These are phyloP conservation scores for Plasmodium knowlesi DNA, from an alignment of 169 alveolate species.

Conservation along the genomic window DNA sequence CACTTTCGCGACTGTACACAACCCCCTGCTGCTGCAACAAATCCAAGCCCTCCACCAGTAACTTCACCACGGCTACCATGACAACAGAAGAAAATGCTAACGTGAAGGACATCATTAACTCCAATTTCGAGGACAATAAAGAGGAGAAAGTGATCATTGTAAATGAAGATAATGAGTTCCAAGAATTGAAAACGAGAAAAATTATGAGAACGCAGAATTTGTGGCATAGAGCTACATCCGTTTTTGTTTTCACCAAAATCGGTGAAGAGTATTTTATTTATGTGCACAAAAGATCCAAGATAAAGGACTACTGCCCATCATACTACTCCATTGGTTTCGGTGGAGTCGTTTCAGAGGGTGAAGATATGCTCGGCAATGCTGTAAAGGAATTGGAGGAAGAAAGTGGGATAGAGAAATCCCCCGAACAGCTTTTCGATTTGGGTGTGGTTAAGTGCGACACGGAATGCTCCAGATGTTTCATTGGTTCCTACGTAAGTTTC, in stretches of 20 bases:
- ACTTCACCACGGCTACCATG: background rate
- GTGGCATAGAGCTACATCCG: conserved; percentile 82
- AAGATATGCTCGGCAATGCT: conserved; percentile 75
- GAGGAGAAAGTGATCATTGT: conserved; percentile 54
- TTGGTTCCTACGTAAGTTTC: conserved; percentile 34
- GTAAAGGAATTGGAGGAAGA: conserved; percentile 79
- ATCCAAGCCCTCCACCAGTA: background rate
- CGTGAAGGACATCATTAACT: conserved; percentile 30
- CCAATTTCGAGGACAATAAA: conserved; percentile 44
- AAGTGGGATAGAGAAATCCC: conserved; percentile 76
- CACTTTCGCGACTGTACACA: background rate
- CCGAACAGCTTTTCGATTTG: conserved; percentile 77
- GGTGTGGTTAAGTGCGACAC: conserved; percentile 74
- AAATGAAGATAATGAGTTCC: conserved; percentile 40
- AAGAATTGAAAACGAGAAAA: conserved; percentile 21
- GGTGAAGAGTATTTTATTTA: conserved; percentile 69
- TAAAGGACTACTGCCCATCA: conserved; percentile 80
- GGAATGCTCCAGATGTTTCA: conserved; percentile 8
- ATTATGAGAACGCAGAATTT: conserved; percentile 75
- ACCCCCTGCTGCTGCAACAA: background rate
- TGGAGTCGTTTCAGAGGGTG: conserved; percentile 79
- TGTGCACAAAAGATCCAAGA: conserved; percentile 76
- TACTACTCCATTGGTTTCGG: conserved; percentile 81
- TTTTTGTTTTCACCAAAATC: conserved; percentile 73
- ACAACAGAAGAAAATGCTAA: background rate